Base-by-base conservation (phyloP, 169 alveolate species). In the Plasmodium adleri region DNA sequence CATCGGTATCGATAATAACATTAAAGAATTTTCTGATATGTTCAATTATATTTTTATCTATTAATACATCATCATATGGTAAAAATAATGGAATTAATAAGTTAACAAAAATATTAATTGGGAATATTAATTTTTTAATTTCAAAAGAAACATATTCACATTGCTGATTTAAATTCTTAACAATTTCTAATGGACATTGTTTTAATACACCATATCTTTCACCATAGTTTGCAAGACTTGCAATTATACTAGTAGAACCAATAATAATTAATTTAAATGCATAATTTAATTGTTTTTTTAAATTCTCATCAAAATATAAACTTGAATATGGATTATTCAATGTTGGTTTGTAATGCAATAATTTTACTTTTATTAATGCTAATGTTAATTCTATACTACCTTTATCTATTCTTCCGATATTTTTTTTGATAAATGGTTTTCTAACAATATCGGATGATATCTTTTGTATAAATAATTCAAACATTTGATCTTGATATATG, bases 341-440 rank as follows among this genome's bases (percentile, higher is more conserved):
- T 3, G 68, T 28, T 1, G 88, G 72, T 15, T 72, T 72, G 47
- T 71, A 86, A 63, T 72, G 87, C 1, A 86, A 66, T 15, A 86
- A 52, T 86, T 47, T 86, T 49, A 86, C 72, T 75, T 86, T 86
- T 15, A 86, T 5, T 24, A 86, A 43, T 15, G 87, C 39, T 24
- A 86, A 24, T 45, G 92, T 49, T 20, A 86, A 60, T 72, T 86
- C 76, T n/a, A 86, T 72, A 20, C 74, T n/a, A 13, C 92, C 92
- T 59, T 58, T 86, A 72, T 86, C 72, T 52, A 86, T 86, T 86
- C 66, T 86, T 49, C 15, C 60, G 12, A 86, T 15, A 50, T 70
- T 72, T 86, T 26, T 62, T 72, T 86, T 86, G 43, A 86, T 72
- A 71, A 71, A 86, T 17, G 92, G 88, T 28, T 72, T 72, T 52